A percentile compares a stretch with the other conserved stretches of the same genome.
These are phyloP conservation scores for Penicillium sp. DNA, from an alignment of 2,329 filamentous ascomycete species.

Conservation along the genomic window DNA sequence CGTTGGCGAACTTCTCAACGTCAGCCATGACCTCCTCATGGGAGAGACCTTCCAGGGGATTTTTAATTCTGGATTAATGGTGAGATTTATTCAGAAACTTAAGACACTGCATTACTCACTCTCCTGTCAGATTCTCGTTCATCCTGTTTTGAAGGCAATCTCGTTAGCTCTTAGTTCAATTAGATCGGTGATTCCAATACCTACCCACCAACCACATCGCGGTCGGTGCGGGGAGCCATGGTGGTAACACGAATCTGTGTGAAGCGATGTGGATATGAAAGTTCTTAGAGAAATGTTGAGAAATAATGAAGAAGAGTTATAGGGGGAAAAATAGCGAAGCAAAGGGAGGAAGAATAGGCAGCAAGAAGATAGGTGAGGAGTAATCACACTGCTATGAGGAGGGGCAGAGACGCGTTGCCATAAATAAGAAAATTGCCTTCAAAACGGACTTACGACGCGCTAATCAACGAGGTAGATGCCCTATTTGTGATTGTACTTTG, in stretches of 20 bases:
- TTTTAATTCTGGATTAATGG: constrained; percentile 14
- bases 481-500: not conserved
- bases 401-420: not conserved
- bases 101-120: constrained; percentile 12
- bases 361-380: not conserved
- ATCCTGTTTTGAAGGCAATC: constrained; percentile 8
- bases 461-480: not conserved
- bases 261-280: not conserved
- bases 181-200: not conserved
- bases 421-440: not conserved
- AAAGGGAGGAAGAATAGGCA: not conserved
- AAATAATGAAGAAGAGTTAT: not conserved
- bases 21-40: constrained; percentile 14
- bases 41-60: constrained; percentile 18
- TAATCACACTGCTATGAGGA: not conserved
- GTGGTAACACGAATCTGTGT: not conserved
- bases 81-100: not conserved
- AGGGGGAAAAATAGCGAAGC: not conserved
- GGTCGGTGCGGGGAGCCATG: constrained; percentile 2
- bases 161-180: not conserved
- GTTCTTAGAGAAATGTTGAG: no score
- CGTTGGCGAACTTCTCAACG: constrained; percentile 44
- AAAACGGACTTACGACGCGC: not conserved
- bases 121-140: constrained; percentile 19
- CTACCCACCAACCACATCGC: constrained; percentile 10